These are phyloP conservation scores for Cyclotella kingstonii DNA, from an alignment of 108 stramenopile genomes.

Conservation along the genomic window DNA sequence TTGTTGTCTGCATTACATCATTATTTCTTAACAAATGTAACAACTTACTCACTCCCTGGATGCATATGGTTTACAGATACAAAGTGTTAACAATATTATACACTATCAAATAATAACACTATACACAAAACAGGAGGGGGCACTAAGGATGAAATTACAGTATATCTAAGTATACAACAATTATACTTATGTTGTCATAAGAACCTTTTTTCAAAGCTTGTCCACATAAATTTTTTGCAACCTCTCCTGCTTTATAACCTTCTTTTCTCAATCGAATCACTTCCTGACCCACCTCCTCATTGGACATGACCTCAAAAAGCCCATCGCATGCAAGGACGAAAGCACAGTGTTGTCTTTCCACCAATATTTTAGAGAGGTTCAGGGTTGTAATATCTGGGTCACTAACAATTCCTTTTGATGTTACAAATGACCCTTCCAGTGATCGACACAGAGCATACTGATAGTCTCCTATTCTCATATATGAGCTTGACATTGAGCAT, in stretches of 20 bases:
- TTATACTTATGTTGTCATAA: slow-evolving; percentile 72
- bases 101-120: no score
- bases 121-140: no score
- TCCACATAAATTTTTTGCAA: slow-evolving; percentile 63
- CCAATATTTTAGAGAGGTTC: slow-evolving; percentile 21
- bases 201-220: slow-evolving; percentile 76
- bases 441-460: slow-evolving; percentile 68
- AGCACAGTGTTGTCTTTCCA: slow-evolving; percentile 43
- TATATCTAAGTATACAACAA: slow-evolving; percentile 62
- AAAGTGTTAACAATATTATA: no score
- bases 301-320: slow-evolving; percentile 78
- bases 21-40: no score
- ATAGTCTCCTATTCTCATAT: slow-evolving; percentile 63
- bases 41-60: no score
- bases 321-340: slow-evolving; percentile 76
- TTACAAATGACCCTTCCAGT: slow-evolving; percentile 70
- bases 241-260: slow-evolving; percentile 50
- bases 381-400: slow-evolving; percentile 58
- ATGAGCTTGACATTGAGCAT: slow-evolving; percentile 54
- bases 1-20: no score
- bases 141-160: slow-evolving; percentile 16
- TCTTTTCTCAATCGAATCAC: slow-evolving; percentile 48
- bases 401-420: slow-evolving; percentile 75
- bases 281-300: slow-evolving; percentile 66
- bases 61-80: no score